Evolutionary conservation across 2,329 filamentous ascomycete species (phyloP), one percentile per base, ranked within the genome.

Genomic region (Phyllosticta citriasiana): DNA sequence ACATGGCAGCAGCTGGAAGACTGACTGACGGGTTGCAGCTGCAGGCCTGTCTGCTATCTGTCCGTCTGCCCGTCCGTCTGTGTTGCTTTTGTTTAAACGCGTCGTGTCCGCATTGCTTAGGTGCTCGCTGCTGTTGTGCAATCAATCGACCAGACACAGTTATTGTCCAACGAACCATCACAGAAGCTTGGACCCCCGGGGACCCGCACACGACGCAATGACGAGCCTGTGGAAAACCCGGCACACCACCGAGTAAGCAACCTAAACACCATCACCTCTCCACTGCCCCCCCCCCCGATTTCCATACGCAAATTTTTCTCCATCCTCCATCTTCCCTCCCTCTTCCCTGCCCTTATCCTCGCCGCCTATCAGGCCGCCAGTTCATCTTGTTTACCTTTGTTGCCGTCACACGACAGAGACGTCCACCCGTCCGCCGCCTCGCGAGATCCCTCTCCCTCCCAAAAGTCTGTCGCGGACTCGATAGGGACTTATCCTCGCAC

Each of bases 221-320:
- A 71, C 72, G 66, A 73, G 71, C 68, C 72, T 72, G 71, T 70
- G 70, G 63, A 70, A 70, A 65, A 72, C 71, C 64, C 67, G 67
- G 62, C 68, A 69, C 65, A 74, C 71, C 71, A 73, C 73, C 67
- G 72, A 74, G 72, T 74, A 67, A 73, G 72, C 71, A 57, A 65
- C 63, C 54, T 60, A 62, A 64, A 58, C 47, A 56, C 58, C 58
- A 40, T 40, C 53, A 52, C 58, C 57, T 53, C 58, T 35, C 51
- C 59, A 62, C 60, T 63, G 55, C 26, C 55, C 63, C 63, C 14
- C 61, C 59, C 63, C 14, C 61, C 59, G 61, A 62, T 57, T 35
- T 33, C 33, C 25, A 7, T 47, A 24, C 33, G 65, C 65, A 61
- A 64, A 61, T 64, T 61, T 62, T 66, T 62, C 55, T 56, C 40